Percentiles rank a stretch among this genome's conserved stretches.
These are phyloP conservation scores for Nannochloropsis granulata DNA, from an alignment of 108 stramenopile genomes.

Conservation along the genomic window DNA sequence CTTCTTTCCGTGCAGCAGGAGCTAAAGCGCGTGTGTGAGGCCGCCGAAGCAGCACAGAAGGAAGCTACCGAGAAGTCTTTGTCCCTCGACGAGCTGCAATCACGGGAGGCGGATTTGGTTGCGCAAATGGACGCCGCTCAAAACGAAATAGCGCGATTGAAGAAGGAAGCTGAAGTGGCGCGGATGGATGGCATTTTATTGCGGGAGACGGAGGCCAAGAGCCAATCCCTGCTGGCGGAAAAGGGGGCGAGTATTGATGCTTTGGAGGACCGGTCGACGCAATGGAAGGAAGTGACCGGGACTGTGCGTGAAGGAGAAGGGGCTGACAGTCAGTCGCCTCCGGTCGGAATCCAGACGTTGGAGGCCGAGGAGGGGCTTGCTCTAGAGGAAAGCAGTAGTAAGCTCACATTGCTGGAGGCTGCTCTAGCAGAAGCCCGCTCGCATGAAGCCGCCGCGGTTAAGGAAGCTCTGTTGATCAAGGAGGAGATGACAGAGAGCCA, in stretches of 20 bases:
- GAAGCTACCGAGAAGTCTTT: neutral
- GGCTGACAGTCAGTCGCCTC: too few species aligned
- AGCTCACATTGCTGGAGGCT: neutral
- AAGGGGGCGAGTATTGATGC: neutral
- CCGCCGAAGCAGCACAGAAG: neutral
- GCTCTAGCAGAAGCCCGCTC: neutral
- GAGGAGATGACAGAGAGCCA: neutral
- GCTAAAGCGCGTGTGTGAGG: neutral
- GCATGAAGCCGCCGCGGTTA: neutral
- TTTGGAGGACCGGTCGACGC: too few species aligned
- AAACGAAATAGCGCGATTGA: neutral
- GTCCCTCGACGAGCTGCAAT: neutral
- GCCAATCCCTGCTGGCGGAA: neutral
- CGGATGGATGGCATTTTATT: neutral
- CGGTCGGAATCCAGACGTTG: neutral
- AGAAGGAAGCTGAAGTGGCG: neutral
- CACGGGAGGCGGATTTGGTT: neutral
- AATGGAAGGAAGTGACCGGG: too few species aligned
- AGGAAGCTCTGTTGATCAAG: neutral
- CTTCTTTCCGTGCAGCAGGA: too few species aligned
- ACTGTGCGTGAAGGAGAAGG: too few species aligned
- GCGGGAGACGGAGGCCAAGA: neutral
- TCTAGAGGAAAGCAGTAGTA: neutral
- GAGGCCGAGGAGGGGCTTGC: neutral
- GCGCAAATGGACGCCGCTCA: neutral